Conservation (phyloP, 2,329 filamentous ascomycete genomes). For the Botrytis hyacinthi region DNA sequence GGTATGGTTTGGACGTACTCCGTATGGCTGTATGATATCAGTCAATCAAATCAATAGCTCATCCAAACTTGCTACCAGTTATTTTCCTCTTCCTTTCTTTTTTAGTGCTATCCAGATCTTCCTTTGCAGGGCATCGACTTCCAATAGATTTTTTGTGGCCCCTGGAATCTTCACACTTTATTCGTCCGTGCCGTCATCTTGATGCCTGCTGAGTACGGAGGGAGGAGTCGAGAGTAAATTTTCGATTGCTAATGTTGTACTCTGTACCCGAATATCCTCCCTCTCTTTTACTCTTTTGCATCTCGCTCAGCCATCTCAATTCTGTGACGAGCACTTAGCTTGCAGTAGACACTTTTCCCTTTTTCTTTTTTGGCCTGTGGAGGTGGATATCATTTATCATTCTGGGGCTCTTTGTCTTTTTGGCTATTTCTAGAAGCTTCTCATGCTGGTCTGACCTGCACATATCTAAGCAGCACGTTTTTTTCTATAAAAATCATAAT, state of each 20-base stretch:
- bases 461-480: neutral
- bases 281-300: neutral
- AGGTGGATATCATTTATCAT: neutral
- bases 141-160: slow-evolving; percentile 11
- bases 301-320: slow-evolving; percentile 11
- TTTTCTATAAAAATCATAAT: neutral
- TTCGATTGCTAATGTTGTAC: slow-evolving; percentile 6
- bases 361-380: neutral
- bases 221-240: neutral
- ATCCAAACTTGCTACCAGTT: neutral
- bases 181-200: slow-evolving; percentile 17
- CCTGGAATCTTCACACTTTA: neutral
- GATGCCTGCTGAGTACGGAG: neutral
- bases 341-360: neutral
- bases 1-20: neutral
- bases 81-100: neutral
- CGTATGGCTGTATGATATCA: neutral
- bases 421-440: slow-evolving; percentile 9
- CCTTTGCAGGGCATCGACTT: slow-evolving; percentile 7
- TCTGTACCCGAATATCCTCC: neutral
- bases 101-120: slow-evolving; percentile 11
- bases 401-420: neutral
- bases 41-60: neutral
- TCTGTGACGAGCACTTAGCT: neutral
- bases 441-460: neutral